Evolutionary conservation across 495 filamentous ascomycete species (phyloP), one percentile per base, ranked within the genome.

Genomic region (Trichocladium antarcticum): DNA sequence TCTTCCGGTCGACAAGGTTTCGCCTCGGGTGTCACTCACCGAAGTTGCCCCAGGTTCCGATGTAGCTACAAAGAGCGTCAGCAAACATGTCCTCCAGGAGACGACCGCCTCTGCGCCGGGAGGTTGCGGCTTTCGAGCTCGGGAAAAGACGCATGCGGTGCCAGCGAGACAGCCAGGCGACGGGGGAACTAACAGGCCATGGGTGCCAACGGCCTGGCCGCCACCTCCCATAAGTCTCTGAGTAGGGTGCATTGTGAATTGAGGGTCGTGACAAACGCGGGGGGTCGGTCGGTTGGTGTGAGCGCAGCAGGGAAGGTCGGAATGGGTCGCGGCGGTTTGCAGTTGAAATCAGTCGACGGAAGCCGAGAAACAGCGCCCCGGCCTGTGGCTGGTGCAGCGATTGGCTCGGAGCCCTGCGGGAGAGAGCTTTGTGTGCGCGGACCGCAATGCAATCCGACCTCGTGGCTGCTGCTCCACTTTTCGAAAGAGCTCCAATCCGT

Each of bases 21-120:
- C 22, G 43, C 11, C 37, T 35, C 21, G 19, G 21, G 19, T n/a
- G 2, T 46, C 51, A 79, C 80, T 70, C 79, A 92, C 87, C 90
- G 50, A 96, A 68, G 60, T 73, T 72, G 58, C 90, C 90, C 90
- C 89, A 97, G 63, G 61, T 64, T 61, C 90, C 92, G 39, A 94
- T 70, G 68, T 73, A 96, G 51, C 89, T 95, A 62, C 57, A 10
- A 54, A 56, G n/a, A 58, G 9, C 47, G 57, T 73, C 40, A 70
- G 64, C 48, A 55, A 36, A 20, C 35, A 27, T 31, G 12, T 16
- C 12, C 10, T 8, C 36, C 40, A 37, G 10, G 32, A 44, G 6
- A 38, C 20, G 21, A 27, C 1, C 9, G 24, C 24, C 39, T 50
- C 37, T 50, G 40, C 39, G 43, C 29, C 27, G 4, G 2, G 15